phyloP scores from a whole-genome alignment of 1,284 basidiomycete genomes.

The Papiliotrema laurentii region DNA sequence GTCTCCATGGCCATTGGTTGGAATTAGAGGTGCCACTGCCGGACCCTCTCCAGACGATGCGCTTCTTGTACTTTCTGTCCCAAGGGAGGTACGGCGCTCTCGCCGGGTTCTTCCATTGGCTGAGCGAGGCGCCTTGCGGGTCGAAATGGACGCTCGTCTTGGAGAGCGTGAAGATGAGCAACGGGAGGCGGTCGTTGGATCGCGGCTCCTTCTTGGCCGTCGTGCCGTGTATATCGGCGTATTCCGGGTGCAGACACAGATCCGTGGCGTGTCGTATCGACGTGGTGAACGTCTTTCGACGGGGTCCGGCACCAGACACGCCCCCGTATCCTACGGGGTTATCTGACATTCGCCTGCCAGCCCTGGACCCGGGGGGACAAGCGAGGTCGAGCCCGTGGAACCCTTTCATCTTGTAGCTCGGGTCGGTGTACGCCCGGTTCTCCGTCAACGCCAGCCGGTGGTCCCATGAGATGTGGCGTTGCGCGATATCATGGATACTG shows the following conservation, averaged over 20 bases:
- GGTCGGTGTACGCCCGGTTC: neutral
- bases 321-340: too few species aligned
- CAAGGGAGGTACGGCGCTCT: neutral
- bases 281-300: neutral
- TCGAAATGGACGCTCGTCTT: constrained; percentile 29
- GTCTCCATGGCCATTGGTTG: neutral
- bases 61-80: constrained; percentile 44
- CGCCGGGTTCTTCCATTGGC: constrained; percentile 58
- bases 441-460: neutral
- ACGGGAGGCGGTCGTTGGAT: constrained; percentile 8
- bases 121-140: constrained; percentile 49
- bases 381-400: neutral
- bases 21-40: too few species aligned
- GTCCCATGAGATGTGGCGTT: neutral
- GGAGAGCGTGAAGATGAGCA: constrained; percentile 23
- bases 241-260: neutral
- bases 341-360: neutral
- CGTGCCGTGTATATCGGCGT: constrained; percentile 17
- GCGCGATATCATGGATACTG: neutral
- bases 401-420: neutral
- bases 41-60: neutral
- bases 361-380: neutral
- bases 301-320: too few species aligned
- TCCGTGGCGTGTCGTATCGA: constrained; percentile 5
- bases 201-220: constrained; percentile 15